A percentile compares a stretch with the other conserved stretches of the same genome.
phyloP scores from a whole-genome alignment of 2,329 filamentous ascomycete genomes.

The Volutella citrinella region DNA sequence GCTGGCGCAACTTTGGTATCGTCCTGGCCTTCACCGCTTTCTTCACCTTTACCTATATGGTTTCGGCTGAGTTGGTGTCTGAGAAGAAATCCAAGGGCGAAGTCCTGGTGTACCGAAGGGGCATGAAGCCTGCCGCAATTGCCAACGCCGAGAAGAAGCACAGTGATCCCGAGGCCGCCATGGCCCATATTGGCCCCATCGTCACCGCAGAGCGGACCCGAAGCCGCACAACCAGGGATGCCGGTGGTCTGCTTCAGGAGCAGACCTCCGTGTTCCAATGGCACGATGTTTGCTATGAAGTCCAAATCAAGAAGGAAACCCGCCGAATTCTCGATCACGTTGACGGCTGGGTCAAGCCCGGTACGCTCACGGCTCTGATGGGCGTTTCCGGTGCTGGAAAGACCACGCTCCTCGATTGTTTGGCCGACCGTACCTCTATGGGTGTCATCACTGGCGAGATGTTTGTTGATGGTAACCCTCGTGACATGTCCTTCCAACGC shows the following conservation, averaged over 20 bases:
- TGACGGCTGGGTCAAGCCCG: slow-evolving; percentile 91
- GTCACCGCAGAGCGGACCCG: slow-evolving; percentile 43
- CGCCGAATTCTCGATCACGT: slow-evolving; percentile 80
- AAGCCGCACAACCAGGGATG: slow-evolving; percentile 34
- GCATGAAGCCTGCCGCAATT: slow-evolving; percentile 58
- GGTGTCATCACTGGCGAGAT: slow-evolving; percentile 86
- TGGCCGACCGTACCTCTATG: slow-evolving; percentile 84
- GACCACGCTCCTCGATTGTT: slow-evolving; percentile 82
- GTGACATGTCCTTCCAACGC: slow-evolving; percentile 82
- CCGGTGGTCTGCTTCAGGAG: slow-evolving; percentile 40
- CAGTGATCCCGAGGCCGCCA: slow-evolving; percentile 55
- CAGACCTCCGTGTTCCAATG: slow-evolving; percentile 83
- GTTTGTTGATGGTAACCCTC: slow-evolving; percentile 61
- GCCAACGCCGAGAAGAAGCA: slow-evolving; percentile 60
- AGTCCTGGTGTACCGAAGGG: slow-evolving; percentile 70
- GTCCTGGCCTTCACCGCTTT: slow-evolving; percentile 62
- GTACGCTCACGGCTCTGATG: slow-evolving; percentile 87
- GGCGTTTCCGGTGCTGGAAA: slow-evolving; percentile 92
- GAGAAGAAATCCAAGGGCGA: slow-evolving; percentile 72
- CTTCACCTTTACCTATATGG: slow-evolving; percentile 60
- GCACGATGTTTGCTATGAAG: slow-evolving; percentile 74
- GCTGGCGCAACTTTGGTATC: slow-evolving; percentile 72
- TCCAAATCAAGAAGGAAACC: slow-evolving; percentile 74
- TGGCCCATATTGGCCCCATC: slow-evolving; percentile 46
- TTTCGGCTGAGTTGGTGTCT: slow-evolving; percentile 63